A percentile compares a stretch with the other conserved stretches of the same genome.
These are phyloP conservation scores for Trichoderma sp. DNA, from an alignment of 2,329 filamentous ascomycete genomes.

Conservation along the genomic window DNA sequence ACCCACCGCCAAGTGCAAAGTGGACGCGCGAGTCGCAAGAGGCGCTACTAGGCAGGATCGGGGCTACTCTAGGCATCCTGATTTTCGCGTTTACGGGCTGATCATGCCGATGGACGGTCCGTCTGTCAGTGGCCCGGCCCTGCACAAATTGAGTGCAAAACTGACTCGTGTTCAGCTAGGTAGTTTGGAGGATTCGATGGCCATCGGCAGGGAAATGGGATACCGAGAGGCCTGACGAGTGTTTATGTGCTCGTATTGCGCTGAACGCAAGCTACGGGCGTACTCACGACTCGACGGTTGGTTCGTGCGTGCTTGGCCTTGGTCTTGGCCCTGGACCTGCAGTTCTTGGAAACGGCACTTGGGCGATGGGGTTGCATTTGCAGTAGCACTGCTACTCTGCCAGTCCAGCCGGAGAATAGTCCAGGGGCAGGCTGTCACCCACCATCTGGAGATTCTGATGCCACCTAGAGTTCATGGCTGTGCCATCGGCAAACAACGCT, in stretches of 20 bases:
- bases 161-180: conserved; percentile 7
- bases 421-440: background rate
- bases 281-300: background rate
- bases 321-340: background rate
- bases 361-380: background rate
- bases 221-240: background rate
- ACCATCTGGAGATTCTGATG: background rate
- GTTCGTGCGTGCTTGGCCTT: background rate
- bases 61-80: background rate
- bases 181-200: background rate
- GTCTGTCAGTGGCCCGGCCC: conserved; percentile 13
- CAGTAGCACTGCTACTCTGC: background rate
- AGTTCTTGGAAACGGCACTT: background rate
- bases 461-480: background rate
- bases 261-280: background rate
- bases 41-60: background rate
- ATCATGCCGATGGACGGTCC: conserved; percentile 14
- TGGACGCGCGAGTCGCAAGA: background rate
- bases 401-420: background rate
- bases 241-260: background rate
- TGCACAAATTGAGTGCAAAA: background rate
- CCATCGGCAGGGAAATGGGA: background rate
- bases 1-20: background rate
- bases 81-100: conserved; percentile 4
- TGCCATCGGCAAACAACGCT: background rate